Percentiles rank a stretch among this genome's conserved stretches.
These are phyloP conservation scores for Didymella segeticola DNA, from an alignment of 2,329 filamentous ascomycete species.

Conservation along the genomic window DNA sequence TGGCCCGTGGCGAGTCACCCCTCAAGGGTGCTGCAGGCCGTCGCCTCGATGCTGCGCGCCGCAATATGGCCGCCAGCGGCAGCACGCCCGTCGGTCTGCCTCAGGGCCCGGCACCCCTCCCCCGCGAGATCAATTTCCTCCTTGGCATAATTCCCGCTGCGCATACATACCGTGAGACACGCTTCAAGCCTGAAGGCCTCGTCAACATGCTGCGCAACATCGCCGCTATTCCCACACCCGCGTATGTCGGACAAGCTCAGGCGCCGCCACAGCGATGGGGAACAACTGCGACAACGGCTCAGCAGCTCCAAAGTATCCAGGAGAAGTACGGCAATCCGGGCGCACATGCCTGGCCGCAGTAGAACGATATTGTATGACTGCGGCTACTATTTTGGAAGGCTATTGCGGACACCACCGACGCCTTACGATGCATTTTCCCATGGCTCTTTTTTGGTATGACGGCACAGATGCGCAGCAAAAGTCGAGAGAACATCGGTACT, in stretches of 20 bases:
- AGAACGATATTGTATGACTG: not conserved
- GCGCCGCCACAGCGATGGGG: slow-evolving; percentile 31
- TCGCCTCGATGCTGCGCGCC: slow-evolving; percentile 77
- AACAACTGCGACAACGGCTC: slow-evolving; percentile 34
- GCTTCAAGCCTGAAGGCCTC: slow-evolving; percentile 74
- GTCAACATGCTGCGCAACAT: slow-evolving; percentile 72
- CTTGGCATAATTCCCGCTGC: slow-evolving; percentile 78
- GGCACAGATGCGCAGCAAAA: not conserved
- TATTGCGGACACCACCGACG: no score
- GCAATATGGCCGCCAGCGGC: slow-evolving; percentile 46
- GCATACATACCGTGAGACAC: slow-evolving; percentile 72
- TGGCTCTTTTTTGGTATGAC: no score
- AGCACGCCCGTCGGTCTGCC: slow-evolving; percentile 34
- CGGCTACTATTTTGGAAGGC: no score
- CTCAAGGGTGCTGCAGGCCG: slow-evolving; percentile 89
- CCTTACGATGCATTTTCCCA: no score
- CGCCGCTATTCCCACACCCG: slow-evolving; percentile 26
- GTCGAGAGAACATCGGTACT: no score
- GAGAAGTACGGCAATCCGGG: slow-evolving; percentile 37
- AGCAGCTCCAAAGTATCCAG: slow-evolving; percentile 41
- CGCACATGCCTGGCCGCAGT: slow-evolving; percentile 12
- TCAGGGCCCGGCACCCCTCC: slow-evolving; percentile 68
- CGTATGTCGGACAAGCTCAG: slow-evolving; percentile 12
- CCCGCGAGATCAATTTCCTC: slow-evolving; percentile 63
- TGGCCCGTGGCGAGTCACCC: slow-evolving; percentile 87